These are phyloP conservation scores for Pseudophaeomoniella oleicola DNA, from an alignment of 2,329 filamentous ascomycete genomes.

Conservation along the genomic window DNA sequence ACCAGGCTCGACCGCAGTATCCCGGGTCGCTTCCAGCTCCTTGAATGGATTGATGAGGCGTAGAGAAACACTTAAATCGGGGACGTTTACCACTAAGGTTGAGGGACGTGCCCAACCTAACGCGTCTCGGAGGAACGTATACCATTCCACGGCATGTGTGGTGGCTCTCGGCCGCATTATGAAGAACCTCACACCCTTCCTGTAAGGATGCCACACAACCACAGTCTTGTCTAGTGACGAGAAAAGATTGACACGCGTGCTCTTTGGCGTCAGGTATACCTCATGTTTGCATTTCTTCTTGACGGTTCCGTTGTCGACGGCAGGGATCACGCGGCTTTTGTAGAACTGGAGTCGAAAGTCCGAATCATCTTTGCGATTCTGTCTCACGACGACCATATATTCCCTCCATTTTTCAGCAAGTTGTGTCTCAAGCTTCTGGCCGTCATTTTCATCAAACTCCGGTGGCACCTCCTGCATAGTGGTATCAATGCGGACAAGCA, in stretches of 20 bases:
- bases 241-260: constrained; percentile 46
- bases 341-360: constrained; percentile 46
- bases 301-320: constrained; percentile 37
- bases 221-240: constrained; percentile 54
- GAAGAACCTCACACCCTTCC: constrained; percentile 41
- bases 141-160: constrained; percentile 52
- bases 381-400: constrained; percentile 46
- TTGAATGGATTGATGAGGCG: constrained; percentile 46
- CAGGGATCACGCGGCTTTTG: constrained; percentile 48
- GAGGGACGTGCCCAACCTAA: constrained; percentile 43
- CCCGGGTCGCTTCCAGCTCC: constrained; percentile 28
- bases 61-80: constrained; percentile 46
- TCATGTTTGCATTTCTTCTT: constrained; percentile 42
- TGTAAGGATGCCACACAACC: constrained; percentile 44
- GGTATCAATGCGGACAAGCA: constrained; percentile 49
- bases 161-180: constrained; percentile 48
- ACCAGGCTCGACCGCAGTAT: constrained; percentile 24
- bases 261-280: constrained; percentile 38
- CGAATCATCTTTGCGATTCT: constrained; percentile 35
- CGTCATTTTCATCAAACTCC: constrained; percentile 51
- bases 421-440: constrained; percentile 42
- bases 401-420: constrained; percentile 52
- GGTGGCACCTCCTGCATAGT: constrained; percentile 37
- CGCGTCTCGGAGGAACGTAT: constrained; percentile 46
- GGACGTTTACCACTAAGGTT: constrained; percentile 45